Percentiles rank a stretch among this genome's conserved stretches.
phyloP scores from a whole-genome alignment of 495 filamentous ascomycete genomes.

The Gamarada debralockiae region DNA sequence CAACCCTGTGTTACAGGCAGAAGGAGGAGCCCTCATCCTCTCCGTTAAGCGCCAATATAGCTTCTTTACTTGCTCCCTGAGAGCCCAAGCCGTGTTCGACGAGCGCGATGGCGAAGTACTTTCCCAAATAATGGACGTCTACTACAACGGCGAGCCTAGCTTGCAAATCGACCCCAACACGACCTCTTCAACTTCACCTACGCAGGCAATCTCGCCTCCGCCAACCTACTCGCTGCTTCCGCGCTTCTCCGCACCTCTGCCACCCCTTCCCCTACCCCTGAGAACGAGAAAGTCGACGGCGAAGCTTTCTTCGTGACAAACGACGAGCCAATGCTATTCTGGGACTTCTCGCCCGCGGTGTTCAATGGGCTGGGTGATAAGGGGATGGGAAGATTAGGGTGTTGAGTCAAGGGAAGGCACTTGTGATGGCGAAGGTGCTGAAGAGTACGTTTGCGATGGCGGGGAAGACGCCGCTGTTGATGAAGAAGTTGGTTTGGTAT shows the following conservation, averaged over 20 bases:
- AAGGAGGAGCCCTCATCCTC: constrained; percentile 80
- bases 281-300: constrained; percentile 73
- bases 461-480: not conserved
- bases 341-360: constrained; percentile 78
- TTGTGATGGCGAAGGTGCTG: not conserved
- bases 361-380: not conserved
- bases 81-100: constrained; percentile 87
- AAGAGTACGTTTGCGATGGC: not conserved
- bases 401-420: not conserved
- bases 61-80: constrained; percentile 66
- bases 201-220: constrained; percentile 70
- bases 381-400: not conserved
- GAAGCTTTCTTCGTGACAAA: constrained; percentile 96
- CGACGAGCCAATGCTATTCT: constrained; percentile 85
- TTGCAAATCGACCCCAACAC: constrained; percentile 86
- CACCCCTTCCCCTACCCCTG: constrained; percentile 51
- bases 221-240: constrained; percentile 63
- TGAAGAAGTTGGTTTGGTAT: not conserved
- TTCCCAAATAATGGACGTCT: constrained; percentile 59
- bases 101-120: constrained; percentile 73
- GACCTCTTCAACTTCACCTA: constrained; percentile 79
- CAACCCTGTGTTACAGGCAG: constrained; percentile 53
- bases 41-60: constrained; percentile 70
- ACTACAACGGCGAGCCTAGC: constrained; percentile 59
- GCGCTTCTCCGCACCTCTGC: constrained; percentile 52